Base-by-base conservation (phyloP, 805 yeast species). In the Cyberlindnera veronae region DNA sequence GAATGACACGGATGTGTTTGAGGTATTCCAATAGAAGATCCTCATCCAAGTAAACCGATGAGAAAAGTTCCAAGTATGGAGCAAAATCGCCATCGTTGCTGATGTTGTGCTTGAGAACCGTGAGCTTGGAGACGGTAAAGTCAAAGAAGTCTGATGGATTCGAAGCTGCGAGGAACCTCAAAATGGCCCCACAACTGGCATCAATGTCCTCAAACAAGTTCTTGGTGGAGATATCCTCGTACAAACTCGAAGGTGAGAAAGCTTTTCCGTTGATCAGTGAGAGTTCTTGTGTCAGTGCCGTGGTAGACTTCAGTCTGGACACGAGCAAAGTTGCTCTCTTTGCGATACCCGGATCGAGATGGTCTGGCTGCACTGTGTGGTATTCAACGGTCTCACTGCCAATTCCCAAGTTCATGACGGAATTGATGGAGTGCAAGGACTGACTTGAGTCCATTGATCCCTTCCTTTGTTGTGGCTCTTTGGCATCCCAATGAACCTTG, bases 131-230 rank as follows among this genome's bases (percentile, higher is more conserved):
- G 3, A 53, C 57, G 36, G 62, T 39, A 52, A 65, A 71, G 9
- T 61, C 57, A 20, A 61, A 66, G 42, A 62, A 71, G 35, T 72
- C 76, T 0, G 44, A 38, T 22, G 75, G 69, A 50, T 77, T 76
- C 3, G 80, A 61, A 13, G 79, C 75, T 1, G 81, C 74, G 8
- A 76, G 33, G 52, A 63, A 77, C 28, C 69, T 57, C 15, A 72
- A 48, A 6, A 78, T 57, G 21, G 66, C 57, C 14, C 68, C 72
- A 34, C 72, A 59, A 28, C 58, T 58, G 2, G 45, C 24, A 47
- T 72, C 76, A 12, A 74, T 63, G 20, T 49, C 52, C 6, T 54
- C 58, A 15, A 67, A 48, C 3, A 64, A 36, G 5, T 50, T 48
- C 29, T 33, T 50, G 29, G 39, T 53, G 17, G 49, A 30, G 22